Percentiles rank a stretch among this genome's conserved stretches.
Conservation (phyloP, 1,139 yeast genomes). For the Candida glucosophila region DNA sequence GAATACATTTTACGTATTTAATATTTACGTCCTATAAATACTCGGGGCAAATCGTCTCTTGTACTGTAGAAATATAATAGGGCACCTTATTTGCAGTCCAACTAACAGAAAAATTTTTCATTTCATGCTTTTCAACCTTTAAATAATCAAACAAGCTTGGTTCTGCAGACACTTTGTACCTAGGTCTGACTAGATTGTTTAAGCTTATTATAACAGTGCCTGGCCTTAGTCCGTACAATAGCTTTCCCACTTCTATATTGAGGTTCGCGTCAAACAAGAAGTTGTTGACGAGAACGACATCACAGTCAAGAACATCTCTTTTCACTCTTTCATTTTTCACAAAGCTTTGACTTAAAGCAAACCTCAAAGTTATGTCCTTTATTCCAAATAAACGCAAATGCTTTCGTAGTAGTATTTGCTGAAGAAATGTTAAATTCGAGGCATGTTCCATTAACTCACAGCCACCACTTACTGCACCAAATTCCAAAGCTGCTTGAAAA, state of each 20-base stretch:
- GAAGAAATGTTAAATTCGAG: constrained; percentile 55
- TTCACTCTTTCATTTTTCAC: constrained; percentile 53
- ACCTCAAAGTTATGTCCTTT: constrained; percentile 42
- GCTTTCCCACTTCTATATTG: constrained; percentile 58
- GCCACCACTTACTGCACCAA: constrained; percentile 80
- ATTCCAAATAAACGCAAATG: constrained; percentile 62
- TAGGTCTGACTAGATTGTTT: constrained; percentile 60
- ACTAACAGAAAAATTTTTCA: constrained; percentile 68
- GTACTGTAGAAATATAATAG: constrained; percentile 70
- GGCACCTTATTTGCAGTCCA: constrained; percentile 88
- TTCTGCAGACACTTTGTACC: constrained; percentile 46
- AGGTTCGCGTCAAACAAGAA: constrained; percentile 71
- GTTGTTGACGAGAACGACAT: constrained; percentile 72
- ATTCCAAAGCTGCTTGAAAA: constrained; percentile 81
- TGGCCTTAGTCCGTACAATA: constrained; percentile 54
- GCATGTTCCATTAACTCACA: constrained; percentile 87
- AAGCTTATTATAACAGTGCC: constrained; percentile 77
- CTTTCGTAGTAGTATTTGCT: constrained; percentile 46
- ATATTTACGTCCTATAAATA: constrained; percentile 9
- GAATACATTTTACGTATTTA: neutral
- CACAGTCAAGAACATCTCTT: constrained; percentile 48
- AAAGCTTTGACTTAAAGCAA: constrained; percentile 65
- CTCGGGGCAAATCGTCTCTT: constrained; percentile 26
- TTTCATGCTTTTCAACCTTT: constrained; percentile 53
- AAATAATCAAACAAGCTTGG: constrained; percentile 56